Base-by-base conservation (phyloP, 83 land plant species). In the Thuja plicata region DNA sequence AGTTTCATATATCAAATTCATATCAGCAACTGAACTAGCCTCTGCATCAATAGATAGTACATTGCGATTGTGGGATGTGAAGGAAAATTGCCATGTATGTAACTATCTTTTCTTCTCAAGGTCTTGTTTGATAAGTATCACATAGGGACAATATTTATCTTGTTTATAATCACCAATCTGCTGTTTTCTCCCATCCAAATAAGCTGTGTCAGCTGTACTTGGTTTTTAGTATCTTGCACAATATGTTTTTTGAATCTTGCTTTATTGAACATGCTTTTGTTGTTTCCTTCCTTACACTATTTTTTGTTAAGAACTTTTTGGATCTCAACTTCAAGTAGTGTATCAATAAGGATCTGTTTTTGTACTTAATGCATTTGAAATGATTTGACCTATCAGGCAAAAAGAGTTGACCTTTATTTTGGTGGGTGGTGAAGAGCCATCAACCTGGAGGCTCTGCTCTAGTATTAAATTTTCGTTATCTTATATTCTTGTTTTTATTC, bases 41-140 rank as follows among this genome's bases (percentile, higher is more conserved):
- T 97, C 99, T 90, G 99, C 99, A 84, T 98, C 99, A 80, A 98
- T 98, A 87, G 99, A 98, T 89, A 97, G 99, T 89, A 97, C 99
- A 52, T 88, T 98, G 77, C 95, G 98, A 15, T 90, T 98, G 46
- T 98, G 99, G 99, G 99, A 98, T 92, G 99, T 98, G 41, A 93
- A 94, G 89, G 95, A 96, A 27, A 96, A 94, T 88, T 84, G 89
- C 85, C 94, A 90, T 38, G 99, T 98, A 91, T 82, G 95, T 92
- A 70, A 27, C 60, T n/a, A 52, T 38, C 52, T 50, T 89, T 35
- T 32, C 87, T 45, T 66, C 45, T 34, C 24, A 87, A 81, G 88
- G 5, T 21, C 30, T 43, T 73, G 37, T 45, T 76, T 66, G n/a
- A 60, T 70, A 87, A 41, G 15, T 87, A 10, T n/a, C 30, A 10